Conservation (phyloP, 169 alveolate species). For the Babesia ovis region DNA sequence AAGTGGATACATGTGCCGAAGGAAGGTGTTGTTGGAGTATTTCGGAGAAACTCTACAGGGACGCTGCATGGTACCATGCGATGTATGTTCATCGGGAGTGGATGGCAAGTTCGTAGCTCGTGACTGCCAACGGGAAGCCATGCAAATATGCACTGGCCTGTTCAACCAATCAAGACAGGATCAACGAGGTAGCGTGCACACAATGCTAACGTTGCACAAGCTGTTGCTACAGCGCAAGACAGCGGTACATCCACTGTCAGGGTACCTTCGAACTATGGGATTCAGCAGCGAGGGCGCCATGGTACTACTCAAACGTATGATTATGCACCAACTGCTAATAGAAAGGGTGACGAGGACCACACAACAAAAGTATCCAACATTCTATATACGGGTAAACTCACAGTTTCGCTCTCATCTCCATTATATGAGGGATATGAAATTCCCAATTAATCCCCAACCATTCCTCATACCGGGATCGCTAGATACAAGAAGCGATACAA, state of each 20-base stretch:
- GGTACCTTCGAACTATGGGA: conserved; percentile 43
- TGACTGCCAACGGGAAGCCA: conserved; percentile 41
- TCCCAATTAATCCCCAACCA: no score
- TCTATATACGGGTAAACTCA: conserved; percentile 45
- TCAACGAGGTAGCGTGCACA: neutral
- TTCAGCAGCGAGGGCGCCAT: conserved; percentile 46
- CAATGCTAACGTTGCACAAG: conserved; percentile 51
- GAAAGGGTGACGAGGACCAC: conserved; percentile 40
- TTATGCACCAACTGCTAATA: conserved; percentile 50
- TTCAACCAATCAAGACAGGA: neutral
- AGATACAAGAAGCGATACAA: no score
- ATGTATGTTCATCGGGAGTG: conserved; percentile 49
- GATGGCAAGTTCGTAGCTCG: conserved; percentile 4
- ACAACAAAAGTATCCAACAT: conserved; percentile 13
- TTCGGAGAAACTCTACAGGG: conserved; percentile 82
- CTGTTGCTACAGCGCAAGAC: conserved; percentile 21
- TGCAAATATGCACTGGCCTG: conserved; percentile 27
- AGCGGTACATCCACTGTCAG: conserved; percentile 10
- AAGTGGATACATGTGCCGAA: conserved; percentile 79
- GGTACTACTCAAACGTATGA: conserved; percentile 59
- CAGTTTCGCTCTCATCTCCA: conserved; percentile 28
- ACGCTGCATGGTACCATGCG: conserved; percentile 76
- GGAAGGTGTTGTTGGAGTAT: conserved; percentile 78
- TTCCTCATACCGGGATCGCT: no score
- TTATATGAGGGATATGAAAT: conserved; percentile 13